These are phyloP conservation scores for Geoglossum cookeanum DNA, from an alignment of 2,329 filamentous ascomycete genomes.

Conservation along the genomic window DNA sequence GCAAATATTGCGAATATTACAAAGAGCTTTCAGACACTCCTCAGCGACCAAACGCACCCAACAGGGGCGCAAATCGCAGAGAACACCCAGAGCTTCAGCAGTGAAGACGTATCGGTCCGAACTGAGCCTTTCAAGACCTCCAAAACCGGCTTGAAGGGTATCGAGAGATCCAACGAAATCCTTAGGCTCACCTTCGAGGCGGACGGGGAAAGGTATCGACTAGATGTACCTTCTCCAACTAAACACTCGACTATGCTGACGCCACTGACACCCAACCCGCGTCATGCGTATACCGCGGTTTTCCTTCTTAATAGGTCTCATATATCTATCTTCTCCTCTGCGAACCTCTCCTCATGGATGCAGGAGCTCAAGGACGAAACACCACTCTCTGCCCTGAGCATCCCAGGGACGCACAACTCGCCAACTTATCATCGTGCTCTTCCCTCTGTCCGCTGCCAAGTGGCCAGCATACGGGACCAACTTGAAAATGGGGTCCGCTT, in stretches of 20 bases:
- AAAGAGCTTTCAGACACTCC: slow-evolving; percentile 26
- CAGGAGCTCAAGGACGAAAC: slow-evolving; percentile 47
- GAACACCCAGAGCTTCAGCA: slow-evolving; percentile 40
- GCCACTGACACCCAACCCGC: slow-evolving; percentile 33
- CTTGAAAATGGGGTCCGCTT: slow-evolving; percentile 83
- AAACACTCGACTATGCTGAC: slow-evolving; percentile 41
- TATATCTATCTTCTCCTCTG: slow-evolving; percentile 48
- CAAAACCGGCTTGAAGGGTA: slow-evolving; percentile 40
- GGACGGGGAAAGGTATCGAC: slow-evolving; percentile 44
- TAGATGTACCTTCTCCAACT: slow-evolving; percentile 49
- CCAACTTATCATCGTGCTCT: slow-evolving; percentile 70
- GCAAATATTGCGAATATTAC: slow-evolving; percentile 23
- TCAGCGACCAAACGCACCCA: slow-evolving; percentile 24
- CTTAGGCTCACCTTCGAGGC: slow-evolving; percentile 56
- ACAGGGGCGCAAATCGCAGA: slow-evolving; percentile 26
- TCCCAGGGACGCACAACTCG: slow-evolving; percentile 91
- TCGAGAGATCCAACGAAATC: slow-evolving; percentile 41
- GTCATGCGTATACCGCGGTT: slow-evolving; percentile 41
- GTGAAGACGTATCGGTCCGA: slow-evolving; percentile 41
- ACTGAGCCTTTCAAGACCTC: slow-evolving; percentile 50
- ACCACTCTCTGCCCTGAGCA: slow-evolving; percentile 62
- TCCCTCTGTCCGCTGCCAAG: slow-evolving; percentile 85
- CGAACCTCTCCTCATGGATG: slow-evolving; percentile 65
- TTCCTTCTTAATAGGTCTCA: slow-evolving; percentile 37
- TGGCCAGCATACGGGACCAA: slow-evolving; percentile 56